Base-by-base conservation (phyloP, 1,284 basidiomycete genomes). In the Cystobasidium pallidum region DNA sequence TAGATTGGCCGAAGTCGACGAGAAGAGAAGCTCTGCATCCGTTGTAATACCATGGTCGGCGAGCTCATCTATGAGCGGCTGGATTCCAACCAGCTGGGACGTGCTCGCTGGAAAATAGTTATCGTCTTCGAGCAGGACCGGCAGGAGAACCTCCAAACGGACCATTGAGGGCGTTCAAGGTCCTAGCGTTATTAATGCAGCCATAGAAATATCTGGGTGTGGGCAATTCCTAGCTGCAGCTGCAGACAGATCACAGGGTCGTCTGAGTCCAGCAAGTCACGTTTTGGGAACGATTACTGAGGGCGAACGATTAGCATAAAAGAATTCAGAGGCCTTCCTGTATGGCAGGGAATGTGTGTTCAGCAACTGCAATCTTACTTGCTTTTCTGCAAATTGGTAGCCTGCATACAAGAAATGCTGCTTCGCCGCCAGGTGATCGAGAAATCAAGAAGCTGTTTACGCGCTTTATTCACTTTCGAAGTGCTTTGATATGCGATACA, bases 1-100 rank as follows among this genome's bases (percentile, higher is more conserved):
- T 11, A 57, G 54, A 32, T 19, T 36, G 19, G 26, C 62, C 30
- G 47, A 26, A 32, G 32, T 24, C 6, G 45, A 24, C 17, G 39
- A 21, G 34, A 70, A 62, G 1, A 71, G 68, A 15, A 71, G 54
- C 8, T 71, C 68, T 11, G 30, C 28, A 19, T 41, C 68, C 30
- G 47, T 64, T 45, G 45, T 26, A 17, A 71, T 57, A 39, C 51
- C 47, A 15, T 28, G 51, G n/a, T 43, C 32, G 19, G 49, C 30
- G 32, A 71, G 61, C 36, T 64, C 45, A 17, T 64, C 34, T 34
- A 64, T 51, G 11, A 64, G 62, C 6, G 41, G 39, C 17, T 47
- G 34, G 19, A 51, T 15, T 7, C 34, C 26, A 13, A 61, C 19
- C 3, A 41, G 24, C 6, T 28, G 15, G 36, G n/a, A 19, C 45